Conservation (phyloP, 257 asterid species). For the Coffea eugenioides region DNA sequence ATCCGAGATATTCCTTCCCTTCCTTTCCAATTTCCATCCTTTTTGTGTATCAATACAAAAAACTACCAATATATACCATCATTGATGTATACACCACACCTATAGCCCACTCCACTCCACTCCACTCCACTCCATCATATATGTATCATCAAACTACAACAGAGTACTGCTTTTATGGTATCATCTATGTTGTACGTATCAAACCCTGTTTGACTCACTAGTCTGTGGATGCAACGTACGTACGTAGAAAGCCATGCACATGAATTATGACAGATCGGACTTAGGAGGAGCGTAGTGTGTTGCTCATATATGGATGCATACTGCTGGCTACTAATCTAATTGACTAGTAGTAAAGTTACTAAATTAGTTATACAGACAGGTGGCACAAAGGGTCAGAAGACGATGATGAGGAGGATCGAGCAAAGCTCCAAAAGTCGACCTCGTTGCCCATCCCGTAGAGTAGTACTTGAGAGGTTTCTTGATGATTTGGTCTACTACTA, state of each 20-base stretch:
- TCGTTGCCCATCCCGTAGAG: slow-evolving; percentile 32
- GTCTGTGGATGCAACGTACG: not conserved
- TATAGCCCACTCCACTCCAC: too few species aligned
- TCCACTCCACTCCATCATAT: too few species aligned
- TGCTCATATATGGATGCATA: too few species aligned
- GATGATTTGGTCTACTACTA: slow-evolving; percentile 23
- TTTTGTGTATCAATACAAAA: too few species aligned
- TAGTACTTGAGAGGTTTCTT: slow-evolving; percentile 19
- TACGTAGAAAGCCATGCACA: not conserved
- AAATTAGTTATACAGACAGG: slow-evolving; percentile 50
- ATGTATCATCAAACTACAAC: too few species aligned
- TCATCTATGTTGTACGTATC: not conserved
- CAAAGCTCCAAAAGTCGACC: slow-evolving; percentile 65
- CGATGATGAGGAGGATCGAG: slow-evolving; percentile 47
- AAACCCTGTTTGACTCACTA: not conserved
- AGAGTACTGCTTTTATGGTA: too few species aligned
- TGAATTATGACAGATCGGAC: not conserved
- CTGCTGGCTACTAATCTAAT: not conserved
- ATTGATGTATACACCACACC: too few species aligned
- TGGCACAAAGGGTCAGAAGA: slow-evolving; percentile 74
- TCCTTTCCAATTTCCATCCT: too few species aligned
- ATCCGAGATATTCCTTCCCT: slow-evolving; percentile 4
- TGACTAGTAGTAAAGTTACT: not conserved
- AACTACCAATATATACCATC: too few species aligned
- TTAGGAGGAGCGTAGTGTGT: not conserved